Conservation (phyloP, 129 eudicot genomes). For the Escallonia rubra region DNA sequence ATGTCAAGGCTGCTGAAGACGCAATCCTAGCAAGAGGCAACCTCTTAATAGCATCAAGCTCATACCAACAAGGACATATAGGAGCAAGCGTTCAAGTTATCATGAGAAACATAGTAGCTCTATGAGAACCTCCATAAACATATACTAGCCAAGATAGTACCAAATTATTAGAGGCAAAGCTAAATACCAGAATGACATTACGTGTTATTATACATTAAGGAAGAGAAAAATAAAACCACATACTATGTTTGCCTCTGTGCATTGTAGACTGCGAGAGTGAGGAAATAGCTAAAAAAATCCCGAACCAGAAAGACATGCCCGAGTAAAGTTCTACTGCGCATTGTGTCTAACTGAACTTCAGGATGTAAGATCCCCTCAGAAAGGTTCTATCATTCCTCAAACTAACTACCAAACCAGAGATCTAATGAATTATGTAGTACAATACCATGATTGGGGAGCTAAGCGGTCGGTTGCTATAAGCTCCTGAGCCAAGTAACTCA, state of each 20-base stretch:
- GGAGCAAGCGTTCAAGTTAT: neutral
- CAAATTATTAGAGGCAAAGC: neutral
- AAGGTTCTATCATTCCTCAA: no score
- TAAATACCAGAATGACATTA: neutral
- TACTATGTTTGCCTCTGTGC: no score
- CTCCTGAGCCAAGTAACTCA: slow-evolving; percentile 97
- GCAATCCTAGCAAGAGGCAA: neutral
- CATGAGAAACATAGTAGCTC: neutral
- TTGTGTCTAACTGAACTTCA: no score
- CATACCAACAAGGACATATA: neutral
- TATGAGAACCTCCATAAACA: neutral
- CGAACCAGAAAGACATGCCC: no score
- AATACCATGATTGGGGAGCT: slow-evolving; percentile 96
- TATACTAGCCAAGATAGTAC: neutral
- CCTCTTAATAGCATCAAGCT: neutral
- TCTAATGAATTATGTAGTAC: neutral
- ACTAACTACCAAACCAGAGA: no score
- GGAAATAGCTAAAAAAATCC: no score
- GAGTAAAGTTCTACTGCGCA: no score
- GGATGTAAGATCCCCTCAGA: no score
- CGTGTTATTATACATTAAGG: no score
- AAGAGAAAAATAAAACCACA: no score
- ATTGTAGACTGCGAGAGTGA: no score
- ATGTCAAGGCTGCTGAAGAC: neutral
- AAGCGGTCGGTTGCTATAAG: slow-evolving; percentile 91